Conservation (phyloP, 169 alveolate genomes). For the Plasmodium inui region DNA sequence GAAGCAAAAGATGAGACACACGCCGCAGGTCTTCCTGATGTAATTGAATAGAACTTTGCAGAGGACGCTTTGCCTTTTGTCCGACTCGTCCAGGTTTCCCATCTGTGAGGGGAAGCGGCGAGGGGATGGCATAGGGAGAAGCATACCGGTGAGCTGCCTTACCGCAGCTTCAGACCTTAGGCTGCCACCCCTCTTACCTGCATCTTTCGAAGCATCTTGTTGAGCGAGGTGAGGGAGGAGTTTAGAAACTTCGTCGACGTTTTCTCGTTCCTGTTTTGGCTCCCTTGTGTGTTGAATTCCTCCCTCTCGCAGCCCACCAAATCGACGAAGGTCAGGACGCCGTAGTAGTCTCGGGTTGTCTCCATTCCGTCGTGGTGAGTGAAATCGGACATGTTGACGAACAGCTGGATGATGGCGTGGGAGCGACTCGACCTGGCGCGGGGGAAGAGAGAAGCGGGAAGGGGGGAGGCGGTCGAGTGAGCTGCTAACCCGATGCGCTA, state of each 20-base stretch:
- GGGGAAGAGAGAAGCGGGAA: no score
- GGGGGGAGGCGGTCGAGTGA: neutral
- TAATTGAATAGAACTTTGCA: conserved; percentile 65
- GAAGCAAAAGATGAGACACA: conserved; percentile 64
- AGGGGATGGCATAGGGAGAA: no score
- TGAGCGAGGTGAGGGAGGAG: conserved; percentile 58
- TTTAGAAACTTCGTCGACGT: conserved; percentile 42
- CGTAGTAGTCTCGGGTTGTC: conserved; percentile 45
- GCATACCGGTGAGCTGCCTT: neutral
- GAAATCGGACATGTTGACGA: conserved; percentile 40
- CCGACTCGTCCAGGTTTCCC: conserved; percentile 70
- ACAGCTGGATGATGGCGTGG: conserved; percentile 65
- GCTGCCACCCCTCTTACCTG: conserved; percentile 9
- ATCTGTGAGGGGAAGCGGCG: conserved; percentile 14
- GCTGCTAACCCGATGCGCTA: neutral
- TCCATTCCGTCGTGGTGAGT: conserved; percentile 13
- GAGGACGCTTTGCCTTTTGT: conserved; percentile 64
- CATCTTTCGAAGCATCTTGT: conserved; percentile 66
- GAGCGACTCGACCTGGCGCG: conserved; percentile 66
- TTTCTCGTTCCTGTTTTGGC: conserved; percentile 12
- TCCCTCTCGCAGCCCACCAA: conserved; percentile 68
- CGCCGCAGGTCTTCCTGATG: conserved; percentile 67
- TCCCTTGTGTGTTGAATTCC: conserved; percentile 26
- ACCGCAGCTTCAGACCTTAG: no score
- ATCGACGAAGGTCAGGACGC: conserved; percentile 56